A percentile compares a stretch with the other conserved stretches of the same genome.
phyloP scores from a whole-genome alignment of 257 asterid genomes.

The Striga asiatica region DNA sequence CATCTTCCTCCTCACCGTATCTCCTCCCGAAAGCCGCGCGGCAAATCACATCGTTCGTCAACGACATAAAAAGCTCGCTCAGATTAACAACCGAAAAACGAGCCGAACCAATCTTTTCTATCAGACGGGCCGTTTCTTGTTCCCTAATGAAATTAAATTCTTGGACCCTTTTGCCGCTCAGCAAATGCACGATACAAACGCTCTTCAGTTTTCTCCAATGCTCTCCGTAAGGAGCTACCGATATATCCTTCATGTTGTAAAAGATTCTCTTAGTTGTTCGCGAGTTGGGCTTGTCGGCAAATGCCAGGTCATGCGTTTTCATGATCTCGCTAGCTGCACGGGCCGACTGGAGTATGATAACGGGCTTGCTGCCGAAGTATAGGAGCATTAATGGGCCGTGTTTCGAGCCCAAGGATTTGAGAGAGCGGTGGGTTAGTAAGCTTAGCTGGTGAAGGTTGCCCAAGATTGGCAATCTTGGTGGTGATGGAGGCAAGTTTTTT shows the following conservation, averaged over 20 bases:
- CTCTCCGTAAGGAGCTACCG: constrained; percentile 32
- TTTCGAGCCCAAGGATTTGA: constrained; percentile 26
- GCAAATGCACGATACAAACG: constrained; percentile 31
- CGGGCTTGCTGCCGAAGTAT: constrained; percentile 33
- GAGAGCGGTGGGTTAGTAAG: constrained; percentile 23
- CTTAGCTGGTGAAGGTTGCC: constrained; percentile 51
- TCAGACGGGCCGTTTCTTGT: constrained; percentile 30
- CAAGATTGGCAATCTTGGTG: constrained; percentile 37
- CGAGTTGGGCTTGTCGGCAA: constrained; percentile 27
- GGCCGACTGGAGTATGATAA: constrained; percentile 35
- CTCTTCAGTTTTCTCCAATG: constrained; percentile 39
- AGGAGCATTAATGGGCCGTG: constrained; percentile 47
- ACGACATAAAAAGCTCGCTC: constrained; percentile 15
- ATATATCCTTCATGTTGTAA: constrained; percentile 23
- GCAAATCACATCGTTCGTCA: constrained; percentile 30
- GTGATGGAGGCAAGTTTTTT: constrained; percentile 40
- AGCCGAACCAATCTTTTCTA: constrained; percentile 17
- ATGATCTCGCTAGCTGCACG: constrained; percentile 38
- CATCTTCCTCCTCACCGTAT: constrained; percentile 24
- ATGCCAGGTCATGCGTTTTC: constrained; percentile 40
- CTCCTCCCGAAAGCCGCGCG: constrained; percentile 44
- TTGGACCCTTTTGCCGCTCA: constrained; percentile 37
- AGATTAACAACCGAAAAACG: constrained; percentile 20
- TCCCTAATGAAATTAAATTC: constrained; percentile 23
- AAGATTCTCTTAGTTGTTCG: constrained; percentile 11